Percentiles rank a stretch among this genome's conserved stretches.
Evolutionary conservation across 2,329 filamentous ascomycete genomes (phyloP).

Genomic region (Stromatinia cepivora): DNA sequence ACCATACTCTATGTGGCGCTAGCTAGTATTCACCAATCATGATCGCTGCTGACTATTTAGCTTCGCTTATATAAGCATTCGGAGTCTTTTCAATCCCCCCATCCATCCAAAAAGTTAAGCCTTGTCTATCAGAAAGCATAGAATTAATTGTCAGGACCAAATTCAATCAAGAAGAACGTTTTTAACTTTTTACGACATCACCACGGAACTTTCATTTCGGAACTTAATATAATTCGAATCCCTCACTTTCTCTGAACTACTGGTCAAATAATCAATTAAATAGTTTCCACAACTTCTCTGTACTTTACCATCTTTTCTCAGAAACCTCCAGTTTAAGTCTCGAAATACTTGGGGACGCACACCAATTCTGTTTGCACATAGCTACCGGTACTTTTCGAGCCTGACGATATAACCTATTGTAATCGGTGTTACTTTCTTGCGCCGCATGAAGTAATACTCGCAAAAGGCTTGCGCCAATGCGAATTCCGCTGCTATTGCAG

Average conservation of each 20-base stretch:
- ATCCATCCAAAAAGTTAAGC: slow-evolving; percentile 17
- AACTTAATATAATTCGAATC: slow-evolving; percentile 1
- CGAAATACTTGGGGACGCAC: slow-evolving; percentile 9
- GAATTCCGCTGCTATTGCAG: slow-evolving; percentile 47
- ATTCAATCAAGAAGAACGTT: slow-evolving; percentile 13
- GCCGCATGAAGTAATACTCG: slow-evolving; percentile 19
- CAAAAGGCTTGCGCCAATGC: slow-evolving; percentile 34
- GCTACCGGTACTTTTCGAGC: slow-evolving; percentile 4
- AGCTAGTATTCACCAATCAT: neutral
- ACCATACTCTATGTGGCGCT: neutral
- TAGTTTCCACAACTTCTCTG: neutral
- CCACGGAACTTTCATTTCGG: slow-evolving; percentile 2
- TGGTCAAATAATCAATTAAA: neutral
- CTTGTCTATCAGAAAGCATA: slow-evolving; percentile 15
- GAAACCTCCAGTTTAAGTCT: neutral
- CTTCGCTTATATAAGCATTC: slow-evolving; percentile 13
- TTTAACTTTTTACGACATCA: slow-evolving; percentile 16
- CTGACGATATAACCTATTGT: slow-evolving; percentile 7
- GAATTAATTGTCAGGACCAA: slow-evolving; percentile 5
- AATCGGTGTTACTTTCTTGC: slow-evolving; percentile 4
- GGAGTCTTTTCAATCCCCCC: slow-evolving; percentile 1
- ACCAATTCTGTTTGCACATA: slow-evolving; percentile 6
- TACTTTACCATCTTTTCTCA: neutral
- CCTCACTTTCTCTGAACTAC: neutral
- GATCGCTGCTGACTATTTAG: neutral